Evolutionary conservation across 768 basidiomycete species (phyloP).

Genomic region (Calocera cornea): DNA sequence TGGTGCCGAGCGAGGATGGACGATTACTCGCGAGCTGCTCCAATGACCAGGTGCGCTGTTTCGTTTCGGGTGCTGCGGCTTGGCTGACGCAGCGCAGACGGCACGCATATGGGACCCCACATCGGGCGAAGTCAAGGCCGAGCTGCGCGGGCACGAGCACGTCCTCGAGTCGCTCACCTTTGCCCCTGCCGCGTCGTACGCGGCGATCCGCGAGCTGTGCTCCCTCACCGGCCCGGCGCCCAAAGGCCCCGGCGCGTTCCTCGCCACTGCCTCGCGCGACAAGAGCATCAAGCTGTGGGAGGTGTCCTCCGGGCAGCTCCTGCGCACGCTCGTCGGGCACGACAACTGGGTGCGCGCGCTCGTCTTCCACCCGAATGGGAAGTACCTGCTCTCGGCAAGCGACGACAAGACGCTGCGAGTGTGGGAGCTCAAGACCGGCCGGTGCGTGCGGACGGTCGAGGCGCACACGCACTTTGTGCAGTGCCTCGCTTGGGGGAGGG

Average conservation of each 20-base stretch:
- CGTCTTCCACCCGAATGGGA: slow-evolving; percentile 81
- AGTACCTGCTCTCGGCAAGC: slow-evolving; percentile 77
- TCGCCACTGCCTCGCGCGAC: slow-evolving; percentile 77
- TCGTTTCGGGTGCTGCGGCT: not conserved
- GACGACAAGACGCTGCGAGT: slow-evolving; percentile 86
- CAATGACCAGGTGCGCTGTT: slow-evolving; percentile 61
- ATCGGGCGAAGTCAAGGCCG: slow-evolving; percentile 63
- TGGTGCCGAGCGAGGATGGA: slow-evolving; percentile 44
- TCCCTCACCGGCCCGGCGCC: slow-evolving; percentile 44
- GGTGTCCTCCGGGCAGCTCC: slow-evolving; percentile 61
- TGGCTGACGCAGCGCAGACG: slow-evolving; percentile 36
- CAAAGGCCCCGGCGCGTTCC: slow-evolving; percentile 33
- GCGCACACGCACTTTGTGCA: slow-evolving; percentile 78
- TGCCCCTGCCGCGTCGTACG: slow-evolving; percentile 61
- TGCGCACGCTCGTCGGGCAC: slow-evolving; percentile 70
- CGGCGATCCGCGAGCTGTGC: slow-evolving; percentile 62
- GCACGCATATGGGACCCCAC: slow-evolving; percentile 60
- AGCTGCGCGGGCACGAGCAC: slow-evolving; percentile 78
- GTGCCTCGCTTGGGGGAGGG: slow-evolving; percentile 66
- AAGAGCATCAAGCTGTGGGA: slow-evolving; percentile 92
- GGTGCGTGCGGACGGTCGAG: slow-evolving; percentile 75
- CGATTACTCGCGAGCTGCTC: slow-evolving; percentile 65
- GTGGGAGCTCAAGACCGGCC: slow-evolving; percentile 77
- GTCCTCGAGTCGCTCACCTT: slow-evolving; percentile 72
- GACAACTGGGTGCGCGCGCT: slow-evolving; percentile 86